Conservation (phyloP, 805 yeast species). For the Candida vartiovaarae region DNA sequence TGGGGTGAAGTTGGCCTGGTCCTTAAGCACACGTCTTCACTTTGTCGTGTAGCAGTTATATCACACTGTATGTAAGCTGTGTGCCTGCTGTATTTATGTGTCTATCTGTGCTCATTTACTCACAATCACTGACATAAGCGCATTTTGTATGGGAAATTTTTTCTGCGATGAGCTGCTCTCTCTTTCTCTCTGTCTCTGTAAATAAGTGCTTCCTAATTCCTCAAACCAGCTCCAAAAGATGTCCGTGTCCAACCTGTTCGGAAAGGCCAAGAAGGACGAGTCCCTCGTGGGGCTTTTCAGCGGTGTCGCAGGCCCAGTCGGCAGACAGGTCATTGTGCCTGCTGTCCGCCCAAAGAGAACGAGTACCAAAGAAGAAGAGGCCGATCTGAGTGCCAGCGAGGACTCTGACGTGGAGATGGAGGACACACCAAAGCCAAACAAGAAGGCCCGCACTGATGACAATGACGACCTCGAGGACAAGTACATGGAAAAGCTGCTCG, state of each 20-base stretch:
- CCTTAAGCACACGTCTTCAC: too few relatives aligned
- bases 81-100: not conserved
- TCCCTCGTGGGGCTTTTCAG: constrained; percentile 28
- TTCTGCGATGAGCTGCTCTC: too few relatives aligned
- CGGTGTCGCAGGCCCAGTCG: constrained; percentile 42
- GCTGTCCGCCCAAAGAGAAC: constrained; percentile 13
- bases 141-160: too few relatives aligned
- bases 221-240: not conserved
- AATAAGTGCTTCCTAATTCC: too few relatives aligned
- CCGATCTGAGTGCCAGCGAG: constrained; percentile 9
- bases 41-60: not conserved
- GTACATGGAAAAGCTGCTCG: constrained; percentile 44
- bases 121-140: too few relatives aligned
- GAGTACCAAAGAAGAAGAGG: too few relatives aligned
- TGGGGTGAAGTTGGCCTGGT: too few relatives aligned
- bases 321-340: constrained; percentile 32
- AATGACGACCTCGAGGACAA: constrained; percentile 44
- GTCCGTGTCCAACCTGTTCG: constrained; percentile 26
- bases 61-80: not conserved
- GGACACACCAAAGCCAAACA: constrained; percentile 9
- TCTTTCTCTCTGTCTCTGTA: too few relatives aligned
- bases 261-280: constrained; percentile 25
- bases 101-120: too few relatives aligned
- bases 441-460: constrained; percentile 20
- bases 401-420: constrained; percentile 18